A percentile compares a stretch with the other conserved stretches of the same genome.
These are phyloP conservation scores for Medicago truncatula DNA, from an alignment of 306 rosid species.

Conservation along the genomic window MtrunA17r5.0-ANR NC_053048.1:49155501-49156000, in stretches of 20 bases:
- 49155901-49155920: background rate
- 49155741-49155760: conserved; percentile 68
- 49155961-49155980: conserved; percentile 89
- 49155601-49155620: conserved; percentile 33
- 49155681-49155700: conserved; percentile 68
- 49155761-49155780: conserved; percentile 46
- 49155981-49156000: conserved; percentile 72
- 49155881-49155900: conserved; percentile 14
- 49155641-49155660: conserved; percentile 59
- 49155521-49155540: conserved; percentile 53
- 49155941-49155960: conserved; percentile 78
- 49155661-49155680: conserved; percentile 70
- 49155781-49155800: conserved; percentile 64
- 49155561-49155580: background rate
- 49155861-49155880: background rate
- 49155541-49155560: conserved; percentile 54
- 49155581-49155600: background rate
- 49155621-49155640: conserved; percentile 64
- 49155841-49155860: background rate
- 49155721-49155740: conserved; percentile 58
- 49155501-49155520: conserved; percentile 40
- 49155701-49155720: conserved; percentile 77
- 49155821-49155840: background rate
- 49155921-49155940: conserved; percentile 77
- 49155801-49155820: background rate